These are phyloP conservation scores for Leishmania mexicana DNA, from an alignment of 208 protist genomes.

Conservation along the genomic window DNA sequence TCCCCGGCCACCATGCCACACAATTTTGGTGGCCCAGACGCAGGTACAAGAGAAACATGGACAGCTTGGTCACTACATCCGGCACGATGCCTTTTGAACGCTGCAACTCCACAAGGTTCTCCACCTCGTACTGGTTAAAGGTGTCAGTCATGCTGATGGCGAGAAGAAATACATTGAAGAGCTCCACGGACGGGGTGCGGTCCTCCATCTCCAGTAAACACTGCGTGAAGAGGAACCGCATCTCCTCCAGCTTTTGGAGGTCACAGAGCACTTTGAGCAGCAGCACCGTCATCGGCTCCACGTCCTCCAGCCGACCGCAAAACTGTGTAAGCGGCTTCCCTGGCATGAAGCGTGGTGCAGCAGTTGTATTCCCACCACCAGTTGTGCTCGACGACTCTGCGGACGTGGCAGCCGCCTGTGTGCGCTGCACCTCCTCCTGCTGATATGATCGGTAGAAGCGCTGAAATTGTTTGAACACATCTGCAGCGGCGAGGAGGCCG, in stretches of 20 bases:
- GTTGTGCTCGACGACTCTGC: neutral
- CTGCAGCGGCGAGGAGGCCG: constrained; percentile 62
- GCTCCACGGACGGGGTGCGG: constrained; percentile 57
- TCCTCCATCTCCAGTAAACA: constrained; percentile 69
- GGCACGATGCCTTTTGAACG: constrained; percentile 46
- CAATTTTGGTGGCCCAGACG: constrained; percentile 69
- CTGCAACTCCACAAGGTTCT: constrained; percentile 83
- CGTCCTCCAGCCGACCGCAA: constrained; percentile 58
- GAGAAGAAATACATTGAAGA: constrained; percentile 89
- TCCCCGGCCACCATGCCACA: constrained; percentile 60
- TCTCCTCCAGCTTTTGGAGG: constrained; percentile 78
- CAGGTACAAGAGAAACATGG: constrained; percentile 82
- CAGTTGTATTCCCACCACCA: neutral
- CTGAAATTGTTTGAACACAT: constrained; percentile 81
- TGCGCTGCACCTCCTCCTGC: constrained; percentile 17
- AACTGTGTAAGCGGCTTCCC: constrained; percentile 72
- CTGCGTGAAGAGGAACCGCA: constrained; percentile 91
- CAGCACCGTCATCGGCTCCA: constrained; percentile 74
- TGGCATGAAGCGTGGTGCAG: neutral
- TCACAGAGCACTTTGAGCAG: constrained; percentile 90
- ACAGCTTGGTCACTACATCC: constrained; percentile 80
- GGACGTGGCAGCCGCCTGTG: neutral
- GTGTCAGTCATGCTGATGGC: constrained; percentile 87
- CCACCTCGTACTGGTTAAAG: constrained; percentile 87
- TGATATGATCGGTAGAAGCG: constrained; percentile 50